A percentile compares a stretch with the other conserved stretches of the same genome.
Evolutionary conservation across 768 basidiomycete species (phyloP).

Genomic region (Leccinum olivaceopallidum): DNA sequence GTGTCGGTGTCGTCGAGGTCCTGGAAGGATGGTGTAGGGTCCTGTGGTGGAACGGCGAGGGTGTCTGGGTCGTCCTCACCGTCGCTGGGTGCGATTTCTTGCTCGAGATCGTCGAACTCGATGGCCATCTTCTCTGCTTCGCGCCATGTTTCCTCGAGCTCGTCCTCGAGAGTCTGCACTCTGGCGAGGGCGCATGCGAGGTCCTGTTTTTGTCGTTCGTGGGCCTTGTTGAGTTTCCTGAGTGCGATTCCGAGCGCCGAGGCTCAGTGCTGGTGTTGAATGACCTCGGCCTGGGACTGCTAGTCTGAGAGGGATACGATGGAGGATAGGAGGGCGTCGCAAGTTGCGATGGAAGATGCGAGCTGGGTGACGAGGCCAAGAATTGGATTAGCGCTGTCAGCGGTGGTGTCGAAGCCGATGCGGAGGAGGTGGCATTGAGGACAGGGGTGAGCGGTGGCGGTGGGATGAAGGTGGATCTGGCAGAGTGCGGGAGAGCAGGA

Average conservation of each 20-base stretch:
- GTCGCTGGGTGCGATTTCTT: conserved; percentile 26
- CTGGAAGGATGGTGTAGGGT: conserved; percentile 10
- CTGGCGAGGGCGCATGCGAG: conserved; percentile 47
- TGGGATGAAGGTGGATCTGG: conserved; percentile 25
- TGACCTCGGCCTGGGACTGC: conserved; percentile 42
- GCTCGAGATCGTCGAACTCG: conserved; percentile 33
- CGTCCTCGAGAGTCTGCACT: conserved; percentile 61
- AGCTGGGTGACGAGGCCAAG: conserved; percentile 55
- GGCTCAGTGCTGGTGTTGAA: conserved; percentile 68
- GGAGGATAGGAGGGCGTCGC: conserved; percentile 58
- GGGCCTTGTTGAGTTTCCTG: conserved; percentile 77
- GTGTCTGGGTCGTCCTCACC: conserved; percentile 7
- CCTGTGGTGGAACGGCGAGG: not conserved
- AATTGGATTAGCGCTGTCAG: conserved; percentile 31
- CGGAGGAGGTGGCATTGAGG: conserved; percentile 52
- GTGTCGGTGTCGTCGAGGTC: conserved; percentile 29
- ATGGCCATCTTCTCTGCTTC: conserved; percentile 71
- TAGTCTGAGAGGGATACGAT: conserved; percentile 63
- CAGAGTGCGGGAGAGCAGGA: no score
- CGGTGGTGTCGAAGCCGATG: not conserved
- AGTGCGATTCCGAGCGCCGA: conserved; percentile 77
- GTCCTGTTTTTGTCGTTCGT: conserved; percentile 63
- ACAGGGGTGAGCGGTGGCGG: conserved; percentile 47
- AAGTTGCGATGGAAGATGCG: conserved; percentile 55
- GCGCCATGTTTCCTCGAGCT: conserved; percentile 79